Base-by-base conservation (phyloP, 2,329 filamentous ascomycete genomes). In the Exophiala xenobiotica region DNA sequence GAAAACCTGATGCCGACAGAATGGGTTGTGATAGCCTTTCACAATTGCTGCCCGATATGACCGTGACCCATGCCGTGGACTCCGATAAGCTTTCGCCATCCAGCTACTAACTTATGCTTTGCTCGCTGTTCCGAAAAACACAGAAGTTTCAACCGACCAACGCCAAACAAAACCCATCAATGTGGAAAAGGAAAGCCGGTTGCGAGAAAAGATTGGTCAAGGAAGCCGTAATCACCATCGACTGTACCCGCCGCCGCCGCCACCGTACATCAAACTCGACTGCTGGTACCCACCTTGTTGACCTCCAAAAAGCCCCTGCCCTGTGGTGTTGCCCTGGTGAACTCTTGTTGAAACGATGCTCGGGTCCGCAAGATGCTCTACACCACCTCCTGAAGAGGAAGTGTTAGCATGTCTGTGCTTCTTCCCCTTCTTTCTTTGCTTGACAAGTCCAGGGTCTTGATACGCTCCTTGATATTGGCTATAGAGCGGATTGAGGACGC, bases 401-500 rank as follows among this genome's bases (percentile, higher is more conserved):
- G 92, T 96, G 90, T 96, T 96, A 93, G 90, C 92, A 86, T 96
- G 91, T 86, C 91, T 95, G 82, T 96, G 92, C 90, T 96, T 96
- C 85, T 96, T 96, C 80, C 90, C 90, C 90, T 96, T 96, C 85
- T 96, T 96, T 87, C 95, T 96, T 83, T 95, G 90, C 86, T 96
- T 95, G 78, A 88, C 86, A 70, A 76, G 74, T 78, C 87, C 87
- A 78, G 86, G 85, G 72, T 95, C 90, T 85, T 91, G 88, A 78
- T 89, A 90, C 76, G 83, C 82, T 79, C 87, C 88, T 79, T 87
- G 78, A 70, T 84, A 80, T 49, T 62, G 60, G 77, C 87, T 88
- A 79, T 95, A 95, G 80, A 93, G 88, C 82, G 88, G 88, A 82
- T 83, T 87, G 78, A 92, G 80, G 80, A 91, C 86, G 79, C 87